These are phyloP conservation scores for Mycena floridula DNA, from an alignment of 768 basidiomycete genomes.

Conservation along the genomic window DNA sequence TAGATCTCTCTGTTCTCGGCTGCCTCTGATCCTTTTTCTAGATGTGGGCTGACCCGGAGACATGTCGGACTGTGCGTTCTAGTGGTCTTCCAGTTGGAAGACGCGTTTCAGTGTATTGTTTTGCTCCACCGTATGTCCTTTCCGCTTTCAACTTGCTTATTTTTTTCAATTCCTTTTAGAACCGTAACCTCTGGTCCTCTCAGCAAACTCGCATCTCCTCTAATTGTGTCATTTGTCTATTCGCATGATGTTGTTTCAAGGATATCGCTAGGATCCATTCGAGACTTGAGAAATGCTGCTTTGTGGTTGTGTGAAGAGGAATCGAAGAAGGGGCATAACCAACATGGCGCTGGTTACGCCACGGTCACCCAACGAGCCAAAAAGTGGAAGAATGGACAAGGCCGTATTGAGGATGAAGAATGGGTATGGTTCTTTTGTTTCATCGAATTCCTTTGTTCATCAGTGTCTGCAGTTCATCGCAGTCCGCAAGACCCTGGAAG, in stretches of 20 bases:
- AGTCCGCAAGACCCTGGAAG: constrained; percentile 77
- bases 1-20: constrained; percentile 4
- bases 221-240: constrained; percentile 76
- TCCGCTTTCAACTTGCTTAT: neutral
- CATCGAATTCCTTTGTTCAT: neutral
- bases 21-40: constrained; percentile 18
- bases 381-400: constrained; percentile 52
- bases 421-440: constrained; percentile 33
- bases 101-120: constrained; percentile 68
- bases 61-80: constrained; percentile 60
- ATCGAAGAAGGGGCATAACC: constrained; percentile 30
- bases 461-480: constrained; percentile 59
- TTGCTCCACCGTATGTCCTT: constrained; percentile 66
- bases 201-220: constrained; percentile 48
- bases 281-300: constrained; percentile 69
- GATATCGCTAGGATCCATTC: constrained; percentile 70
- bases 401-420: constrained; percentile 45
- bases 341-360: constrained; percentile 51
- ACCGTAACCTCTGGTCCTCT: constrained; percentile 59
- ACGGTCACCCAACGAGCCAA: constrained; percentile 43
- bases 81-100: constrained; percentile 67
- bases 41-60: constrained; percentile 85
- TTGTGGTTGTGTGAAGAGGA: constrained; percentile 74
- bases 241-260: constrained; percentile 79
- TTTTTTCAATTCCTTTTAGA: constrained; percentile 24